These are phyloP conservation scores for Chenopodium formosanum DNA, from an alignment of 148 eudicot species.

Conservation along the genomic window DNA sequence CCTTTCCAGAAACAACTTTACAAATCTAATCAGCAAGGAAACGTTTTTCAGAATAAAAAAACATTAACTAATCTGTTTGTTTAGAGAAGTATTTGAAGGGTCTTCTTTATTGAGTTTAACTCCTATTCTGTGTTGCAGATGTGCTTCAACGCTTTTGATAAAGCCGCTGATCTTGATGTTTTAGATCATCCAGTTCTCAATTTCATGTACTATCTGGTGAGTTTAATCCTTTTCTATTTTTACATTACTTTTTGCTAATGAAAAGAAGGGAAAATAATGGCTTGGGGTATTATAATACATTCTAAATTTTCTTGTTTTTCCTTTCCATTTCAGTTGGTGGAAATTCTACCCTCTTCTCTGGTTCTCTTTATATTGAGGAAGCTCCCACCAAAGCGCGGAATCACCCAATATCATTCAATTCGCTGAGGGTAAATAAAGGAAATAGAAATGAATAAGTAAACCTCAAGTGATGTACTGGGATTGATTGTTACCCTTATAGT, in stretches of 20 bases:
- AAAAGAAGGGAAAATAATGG: background rate
- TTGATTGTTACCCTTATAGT: slow-evolving; percentile 7
- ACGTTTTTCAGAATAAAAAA: background rate
- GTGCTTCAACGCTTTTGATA: slow-evolving; percentile 88
- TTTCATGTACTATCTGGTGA: slow-evolving; percentile 77
- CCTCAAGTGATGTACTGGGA: slow-evolving; percentile 7
- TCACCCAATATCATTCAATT: slow-evolving; percentile 74
- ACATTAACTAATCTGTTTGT: background rate
- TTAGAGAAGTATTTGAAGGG: no score
- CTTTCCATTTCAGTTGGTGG: slow-evolving; percentile 56
- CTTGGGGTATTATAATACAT: background rate
- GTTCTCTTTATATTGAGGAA: slow-evolving; percentile 93
- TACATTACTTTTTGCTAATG: background rate
- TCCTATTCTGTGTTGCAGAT: slow-evolving; percentile 45
- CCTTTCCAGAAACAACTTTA: background rate
- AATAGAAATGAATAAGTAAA: background rate
- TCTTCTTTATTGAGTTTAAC: no score
- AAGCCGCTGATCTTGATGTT: slow-evolving; percentile 79
- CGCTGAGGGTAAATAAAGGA: slow-evolving; percentile 34
- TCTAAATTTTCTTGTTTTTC: background rate
- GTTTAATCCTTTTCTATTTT: slow-evolving; percentile 7
- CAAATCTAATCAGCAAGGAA: background rate
- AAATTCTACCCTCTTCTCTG: slow-evolving; percentile 81
- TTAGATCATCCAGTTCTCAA: slow-evolving; percentile 80
- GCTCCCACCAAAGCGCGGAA: slow-evolving; percentile 87